These are phyloP conservation scores for Allium cepa DNA, from an alignment of 106 monocot genomes.

Conservation along the genomic window DNA sequence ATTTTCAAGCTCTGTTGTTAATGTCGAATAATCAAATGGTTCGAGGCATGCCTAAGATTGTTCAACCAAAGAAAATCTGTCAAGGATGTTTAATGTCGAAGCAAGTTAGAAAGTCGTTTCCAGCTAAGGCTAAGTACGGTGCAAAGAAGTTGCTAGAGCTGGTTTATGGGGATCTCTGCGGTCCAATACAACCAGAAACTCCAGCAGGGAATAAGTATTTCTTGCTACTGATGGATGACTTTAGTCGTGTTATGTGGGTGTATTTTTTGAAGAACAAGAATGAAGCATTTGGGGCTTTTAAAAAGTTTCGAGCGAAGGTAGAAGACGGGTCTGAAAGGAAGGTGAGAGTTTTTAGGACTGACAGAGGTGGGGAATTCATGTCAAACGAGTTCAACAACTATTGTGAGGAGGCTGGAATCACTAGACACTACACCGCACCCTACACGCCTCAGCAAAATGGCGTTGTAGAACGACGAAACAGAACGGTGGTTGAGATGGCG, in stretches of 20 bases:
- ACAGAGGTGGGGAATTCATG: background rate
- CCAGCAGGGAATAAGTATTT: background rate
- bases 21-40: background rate
- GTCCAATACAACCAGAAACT: background rate
- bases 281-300: background rate
- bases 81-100: background rate
- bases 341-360: background rate
- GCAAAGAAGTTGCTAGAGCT: background rate
- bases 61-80: background rate
- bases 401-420: background rate
- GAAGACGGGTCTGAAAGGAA: background rate
- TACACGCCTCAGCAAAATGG: constrained; percentile 2
- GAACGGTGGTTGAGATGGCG: background rate
- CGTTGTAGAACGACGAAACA: background rate
- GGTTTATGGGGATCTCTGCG: background rate
- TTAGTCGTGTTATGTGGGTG: background rate
- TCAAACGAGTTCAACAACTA: background rate
- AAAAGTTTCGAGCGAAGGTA: background rate
- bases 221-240: background rate
- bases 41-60: background rate
- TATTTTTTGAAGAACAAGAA: background rate
- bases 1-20: background rate
- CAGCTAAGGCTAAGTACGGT: background rate
- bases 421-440: background rate
- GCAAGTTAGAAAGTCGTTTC: background rate